phyloP scores from a whole-genome alignment of 2,329 filamentous ascomycete species.

The Epichloe sp. region DNA sequence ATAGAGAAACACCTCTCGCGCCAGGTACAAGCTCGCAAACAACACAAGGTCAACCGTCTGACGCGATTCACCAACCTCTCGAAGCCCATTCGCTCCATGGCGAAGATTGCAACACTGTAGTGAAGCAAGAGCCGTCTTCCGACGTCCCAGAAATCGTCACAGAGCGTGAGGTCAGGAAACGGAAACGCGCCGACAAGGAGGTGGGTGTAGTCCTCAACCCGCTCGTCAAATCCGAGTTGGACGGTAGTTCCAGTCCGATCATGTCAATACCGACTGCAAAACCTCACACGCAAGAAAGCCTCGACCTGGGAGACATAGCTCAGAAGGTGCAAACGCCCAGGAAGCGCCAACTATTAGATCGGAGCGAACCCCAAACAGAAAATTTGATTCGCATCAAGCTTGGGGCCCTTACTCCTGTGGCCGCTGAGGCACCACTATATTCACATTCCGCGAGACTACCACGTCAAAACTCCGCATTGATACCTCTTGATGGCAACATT shows the following conservation, averaged over 20 bases:
- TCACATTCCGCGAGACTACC: neutral
- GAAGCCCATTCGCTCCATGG: slow-evolving; percentile 10
- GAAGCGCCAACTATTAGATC: slow-evolving; percentile 18
- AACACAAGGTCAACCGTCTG: slow-evolving; percentile 16
- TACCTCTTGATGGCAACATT: slow-evolving; percentile 24
- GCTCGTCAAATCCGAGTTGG: slow-evolving; percentile 30
- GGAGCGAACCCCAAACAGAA: slow-evolving; percentile 5
- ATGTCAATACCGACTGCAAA: slow-evolving; percentile 9
- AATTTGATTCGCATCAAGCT: neutral
- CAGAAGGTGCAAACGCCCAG: slow-evolving; percentile 22
- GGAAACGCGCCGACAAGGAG: slow-evolving; percentile 23
- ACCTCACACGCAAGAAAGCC: slow-evolving; percentile 37
- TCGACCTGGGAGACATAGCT: slow-evolving; percentile 36
- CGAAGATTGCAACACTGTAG: slow-evolving; percentile 4
- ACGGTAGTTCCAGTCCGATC: slow-evolving; percentile 18
- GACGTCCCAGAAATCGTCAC: slow-evolving; percentile 38
- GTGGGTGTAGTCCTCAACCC: slow-evolving; percentile 12
- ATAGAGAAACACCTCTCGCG: slow-evolving; percentile 4
- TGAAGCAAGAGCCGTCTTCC: slow-evolving; percentile 43
- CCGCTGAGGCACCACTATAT: neutral
- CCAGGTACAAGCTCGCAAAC: slow-evolving; percentile 13
- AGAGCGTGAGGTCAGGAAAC: slow-evolving; percentile 35
- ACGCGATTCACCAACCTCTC: slow-evolving; percentile 13
- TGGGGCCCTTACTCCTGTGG: slow-evolving; percentile 1
- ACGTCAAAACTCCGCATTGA: slow-evolving; percentile 19